Conservation (phyloP, 495 filamentous ascomycete species). For the Talaromyces liani region DNA sequence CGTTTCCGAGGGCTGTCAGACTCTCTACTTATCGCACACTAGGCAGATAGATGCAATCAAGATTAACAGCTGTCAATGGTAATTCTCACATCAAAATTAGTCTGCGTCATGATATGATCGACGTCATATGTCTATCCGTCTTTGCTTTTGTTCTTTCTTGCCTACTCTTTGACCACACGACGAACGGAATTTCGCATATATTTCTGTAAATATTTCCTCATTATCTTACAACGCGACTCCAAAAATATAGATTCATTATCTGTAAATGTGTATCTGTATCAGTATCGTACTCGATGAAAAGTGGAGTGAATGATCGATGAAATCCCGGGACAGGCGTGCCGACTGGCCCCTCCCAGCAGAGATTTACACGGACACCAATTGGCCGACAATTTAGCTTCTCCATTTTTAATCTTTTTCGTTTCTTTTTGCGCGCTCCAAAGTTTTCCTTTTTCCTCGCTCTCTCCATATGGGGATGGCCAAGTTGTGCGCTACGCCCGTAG, state of each 20-base stretch:
- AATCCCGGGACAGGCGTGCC: slow-evolving; percentile 7
- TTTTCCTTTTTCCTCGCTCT: neutral
- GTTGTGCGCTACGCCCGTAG: neutral
- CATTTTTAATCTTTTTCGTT: neutral
- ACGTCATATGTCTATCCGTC: neutral
- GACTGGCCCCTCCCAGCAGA: slow-evolving; percentile 1
- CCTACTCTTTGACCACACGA: neutral
- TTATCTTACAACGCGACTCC: neutral
- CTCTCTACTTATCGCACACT: neutral
- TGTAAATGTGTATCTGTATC: neutral
- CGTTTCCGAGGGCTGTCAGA: neutral
- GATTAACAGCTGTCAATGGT: neutral
- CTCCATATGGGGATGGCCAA: neutral
- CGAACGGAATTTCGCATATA: neutral
- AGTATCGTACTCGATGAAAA: neutral
- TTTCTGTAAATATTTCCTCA: neutral
- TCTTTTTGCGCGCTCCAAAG: neutral
- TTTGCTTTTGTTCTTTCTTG: neutral
- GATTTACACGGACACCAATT: neutral
- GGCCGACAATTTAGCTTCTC: neutral
- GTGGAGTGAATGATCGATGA: slow-evolving; percentile 1
- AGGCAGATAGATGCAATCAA: neutral
- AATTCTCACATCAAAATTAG: neutral
- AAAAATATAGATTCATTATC: neutral
- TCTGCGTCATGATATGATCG: neutral